Evolutionary conservation across 1,139 yeast species (phyloP).

Genomic region (Diutina siamensis): DNA sequence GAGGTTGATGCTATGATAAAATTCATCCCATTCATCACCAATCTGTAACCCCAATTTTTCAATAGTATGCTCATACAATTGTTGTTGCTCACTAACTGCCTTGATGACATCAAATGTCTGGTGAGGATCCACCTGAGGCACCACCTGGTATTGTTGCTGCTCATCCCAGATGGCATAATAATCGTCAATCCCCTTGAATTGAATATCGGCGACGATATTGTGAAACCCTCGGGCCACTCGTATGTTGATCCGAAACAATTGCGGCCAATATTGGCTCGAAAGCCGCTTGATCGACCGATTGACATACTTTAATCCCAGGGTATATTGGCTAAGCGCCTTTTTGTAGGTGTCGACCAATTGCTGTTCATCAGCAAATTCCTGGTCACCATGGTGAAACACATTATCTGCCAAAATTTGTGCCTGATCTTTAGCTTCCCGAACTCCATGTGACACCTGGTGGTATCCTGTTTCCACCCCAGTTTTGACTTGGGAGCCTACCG

Average conservation of each 20-base stretch:
- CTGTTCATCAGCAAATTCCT: not conserved
- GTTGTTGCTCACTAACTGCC: not conserved
- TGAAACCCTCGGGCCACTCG: conserved; percentile 22
- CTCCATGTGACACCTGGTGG: not conserved
- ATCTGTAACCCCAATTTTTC: not conserved
- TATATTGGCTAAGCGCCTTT: not conserved
- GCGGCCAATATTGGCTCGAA: conserved; percentile 24
- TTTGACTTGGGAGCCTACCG: not conserved
- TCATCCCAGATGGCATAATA: conserved; percentile 26
- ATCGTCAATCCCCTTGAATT: conserved; percentile 32
- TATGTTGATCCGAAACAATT: conserved; percentile 22
- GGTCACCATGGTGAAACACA: not conserved
- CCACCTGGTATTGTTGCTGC: conserved; percentile 14
- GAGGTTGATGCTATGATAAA: no score
- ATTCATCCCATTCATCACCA: not conserved
- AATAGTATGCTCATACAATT: not conserved
- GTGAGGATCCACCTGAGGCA: conserved; percentile 3
- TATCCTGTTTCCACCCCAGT: not conserved
- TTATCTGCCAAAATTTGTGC: not conserved
- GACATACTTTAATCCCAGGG: conserved; percentile 29
- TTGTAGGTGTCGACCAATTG: not conserved
- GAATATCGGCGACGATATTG: conserved; percentile 27
- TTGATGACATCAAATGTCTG: not conserved
- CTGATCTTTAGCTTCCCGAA: not conserved
- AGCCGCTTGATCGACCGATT: conserved; percentile 24